These are phyloP conservation scores for Elsinoe ampelina DNA, from an alignment of 2,329 filamentous ascomycete genomes.

Conservation along the genomic window DNA sequence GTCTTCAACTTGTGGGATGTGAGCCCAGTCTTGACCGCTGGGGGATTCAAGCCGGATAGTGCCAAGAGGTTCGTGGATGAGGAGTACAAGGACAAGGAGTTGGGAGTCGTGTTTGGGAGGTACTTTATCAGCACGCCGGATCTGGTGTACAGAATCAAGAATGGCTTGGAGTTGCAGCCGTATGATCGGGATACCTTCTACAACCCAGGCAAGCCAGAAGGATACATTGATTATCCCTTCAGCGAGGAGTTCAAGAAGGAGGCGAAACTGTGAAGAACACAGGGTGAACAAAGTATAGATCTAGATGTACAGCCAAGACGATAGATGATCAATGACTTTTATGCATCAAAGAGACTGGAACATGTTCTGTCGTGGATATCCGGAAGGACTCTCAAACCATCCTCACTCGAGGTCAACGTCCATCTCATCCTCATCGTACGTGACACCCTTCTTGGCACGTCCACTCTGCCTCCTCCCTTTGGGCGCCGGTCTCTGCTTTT, in stretches of 20 bases:
- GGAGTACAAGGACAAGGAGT: conserved; percentile 35
- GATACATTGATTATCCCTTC: conserved; percentile 37
- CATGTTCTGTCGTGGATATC: neutral
- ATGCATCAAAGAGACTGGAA: conserved; percentile 4
- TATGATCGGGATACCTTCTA: conserved; percentile 43
- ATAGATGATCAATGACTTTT: neutral
- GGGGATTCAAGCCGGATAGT: conserved; percentile 33
- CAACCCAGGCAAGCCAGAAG: conserved; percentile 28
- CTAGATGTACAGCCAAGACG: neutral
- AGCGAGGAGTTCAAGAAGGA: conserved; percentile 26
- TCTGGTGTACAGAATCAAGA: conserved; percentile 36
- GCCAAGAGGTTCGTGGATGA: conserved; percentile 30
- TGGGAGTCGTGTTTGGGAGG: conserved; percentile 41
- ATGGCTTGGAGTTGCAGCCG: conserved; percentile 35
- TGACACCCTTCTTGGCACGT: conserved; percentile 21
- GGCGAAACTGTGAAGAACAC: conserved; percentile 12
- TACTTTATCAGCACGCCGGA: conserved; percentile 44
- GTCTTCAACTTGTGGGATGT: conserved; percentile 36
- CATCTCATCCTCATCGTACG: conserved; percentile 14
- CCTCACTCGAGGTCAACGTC: conserved; percentile 12
- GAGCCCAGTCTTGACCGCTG: conserved; percentile 40
- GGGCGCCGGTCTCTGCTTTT: neutral
- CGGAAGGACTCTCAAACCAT: neutral
- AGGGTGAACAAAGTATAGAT: neutral
- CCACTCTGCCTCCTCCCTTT: conserved; percentile 27